Evolutionary conservation across 305 asterid species (phyloP).

Genomic region (Solanum hybrid): DNA sequence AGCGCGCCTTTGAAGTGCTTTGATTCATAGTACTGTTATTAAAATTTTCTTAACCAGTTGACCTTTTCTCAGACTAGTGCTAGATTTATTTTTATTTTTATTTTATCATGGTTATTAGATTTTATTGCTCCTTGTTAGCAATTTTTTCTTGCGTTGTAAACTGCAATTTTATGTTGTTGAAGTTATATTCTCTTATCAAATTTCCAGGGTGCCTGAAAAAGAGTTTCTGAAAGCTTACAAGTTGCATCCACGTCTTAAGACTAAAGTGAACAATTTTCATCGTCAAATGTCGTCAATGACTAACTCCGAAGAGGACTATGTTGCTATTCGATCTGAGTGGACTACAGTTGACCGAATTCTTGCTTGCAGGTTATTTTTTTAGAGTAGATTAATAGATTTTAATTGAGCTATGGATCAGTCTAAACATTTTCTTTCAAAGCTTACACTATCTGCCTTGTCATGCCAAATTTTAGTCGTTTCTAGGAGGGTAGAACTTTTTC

Average conservation of each 20-base stretch:
- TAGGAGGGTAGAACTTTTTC: neutral
- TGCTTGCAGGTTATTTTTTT: constrained; percentile 60
- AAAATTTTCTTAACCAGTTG: neutral
- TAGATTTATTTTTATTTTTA: neutral
- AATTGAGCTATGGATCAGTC: neutral
- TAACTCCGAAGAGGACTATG: constrained; percentile 53
- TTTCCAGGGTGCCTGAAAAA: constrained; percentile 87
- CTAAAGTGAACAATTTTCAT: constrained; percentile 84
- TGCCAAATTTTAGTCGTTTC: neutral
- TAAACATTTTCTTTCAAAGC: neutral
- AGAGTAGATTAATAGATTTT: neutral
- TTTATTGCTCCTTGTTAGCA: neutral
- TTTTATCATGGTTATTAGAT: neutral
- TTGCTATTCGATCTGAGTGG: constrained; percentile 92
- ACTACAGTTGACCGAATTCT: constrained; percentile 87
- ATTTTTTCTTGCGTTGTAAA: neutral
- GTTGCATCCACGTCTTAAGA: constrained; percentile 81
- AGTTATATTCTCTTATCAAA: constrained; percentile 3
- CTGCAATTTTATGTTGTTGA: neutral
- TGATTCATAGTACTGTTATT: neutral
- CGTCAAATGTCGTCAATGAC: constrained; percentile 63
- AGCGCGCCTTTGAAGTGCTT: neutral
- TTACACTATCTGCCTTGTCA: neutral
- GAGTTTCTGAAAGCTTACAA: constrained; percentile 82
- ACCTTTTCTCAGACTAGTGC: neutral